Evolutionary conservation across 2,329 filamentous ascomycete genomes (phyloP).

Genomic region (Scolecobasidium constrictum): DNA sequence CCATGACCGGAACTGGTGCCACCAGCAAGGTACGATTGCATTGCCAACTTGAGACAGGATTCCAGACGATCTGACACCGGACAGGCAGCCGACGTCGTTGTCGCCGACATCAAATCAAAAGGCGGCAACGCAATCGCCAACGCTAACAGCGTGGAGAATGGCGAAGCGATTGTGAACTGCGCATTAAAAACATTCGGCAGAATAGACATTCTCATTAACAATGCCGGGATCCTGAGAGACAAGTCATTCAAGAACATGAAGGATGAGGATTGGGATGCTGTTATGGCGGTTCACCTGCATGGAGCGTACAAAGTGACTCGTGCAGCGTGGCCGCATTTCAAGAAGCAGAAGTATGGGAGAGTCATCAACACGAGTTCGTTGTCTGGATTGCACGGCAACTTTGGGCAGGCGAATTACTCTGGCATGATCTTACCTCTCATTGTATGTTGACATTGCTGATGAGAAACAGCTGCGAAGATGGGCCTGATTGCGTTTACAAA

Average conservation of each 20-base stretch:
- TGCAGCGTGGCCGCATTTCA: constrained; percentile 94
- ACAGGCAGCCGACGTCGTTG: constrained; percentile 72
- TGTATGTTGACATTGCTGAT: too few species aligned
- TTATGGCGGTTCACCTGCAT: constrained; percentile 83
- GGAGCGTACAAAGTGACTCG: constrained; percentile 86
- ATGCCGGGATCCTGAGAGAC: constrained; percentile 90
- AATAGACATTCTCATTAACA: constrained; percentile 94
- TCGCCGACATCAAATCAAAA: constrained; percentile 71
- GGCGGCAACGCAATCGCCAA: constrained; percentile 96
- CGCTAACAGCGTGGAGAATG: constrained; percentile 90
- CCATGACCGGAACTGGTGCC: constrained; percentile 65
- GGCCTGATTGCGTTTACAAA: constrained; percentile 88
- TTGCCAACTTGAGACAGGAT: not conserved
- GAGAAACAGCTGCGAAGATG: constrained; percentile 62
- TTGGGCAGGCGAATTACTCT: constrained; percentile 94
- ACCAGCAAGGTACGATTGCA: constrained; percentile 67
- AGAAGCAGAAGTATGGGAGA: constrained; percentile 96
- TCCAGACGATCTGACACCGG: constrained; percentile 2
- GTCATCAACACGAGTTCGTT: constrained; percentile 94
- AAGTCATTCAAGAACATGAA: constrained; percentile 98
- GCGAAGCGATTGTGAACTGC: constrained; percentile 87
- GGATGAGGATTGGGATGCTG: constrained; percentile 92
- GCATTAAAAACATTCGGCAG: constrained; percentile 73
- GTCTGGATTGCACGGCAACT: constrained; percentile 88
- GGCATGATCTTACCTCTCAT: constrained; percentile 33